Base-by-base conservation (phyloP, 345 rosid genomes). In the Cardamine chenopodiifolia region DNA sequence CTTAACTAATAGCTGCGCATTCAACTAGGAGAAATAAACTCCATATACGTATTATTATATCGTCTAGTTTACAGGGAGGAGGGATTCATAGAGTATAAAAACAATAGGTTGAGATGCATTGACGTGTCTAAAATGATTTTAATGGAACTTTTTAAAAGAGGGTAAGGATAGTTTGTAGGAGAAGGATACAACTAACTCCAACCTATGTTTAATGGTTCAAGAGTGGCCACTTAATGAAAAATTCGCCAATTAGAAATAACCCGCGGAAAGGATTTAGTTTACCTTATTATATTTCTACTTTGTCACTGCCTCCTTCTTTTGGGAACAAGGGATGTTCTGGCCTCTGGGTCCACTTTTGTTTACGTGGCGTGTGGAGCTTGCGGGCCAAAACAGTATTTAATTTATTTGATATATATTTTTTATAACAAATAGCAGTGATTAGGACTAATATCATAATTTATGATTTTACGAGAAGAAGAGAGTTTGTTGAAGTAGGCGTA, bases 101-200 rank as follows among this genome's bases (percentile, higher is more conserved):
- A 20, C 39, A 48, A 32, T 18, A 47, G 20, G 7, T 14, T 8
- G 22, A 34, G 45, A 45, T 45, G 39, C 40, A 64, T 64, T 28
- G 55, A 45, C 8, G 26, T 13, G 14, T 17, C 26, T 11, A 26
- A 44, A 5, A 6, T 6, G 35, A 45, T 37, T 29, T 37, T 6
- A 13, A 1, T 31, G 31, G 5, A 64, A 28, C 14, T 28, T 5
- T 2, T 5, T 8, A 23, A 5, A 62, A 17, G 0, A 44, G 25
- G 5, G 15, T 8, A 35, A 18, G 6, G 56, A 40, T 29, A n/a
- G 31, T 20, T 53, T 20, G 34, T 42, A 54, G 62, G 39, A n/a
- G 64, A 64, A 42, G 20, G 71, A 68, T 44, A 31, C 77, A 73
- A 64, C 71, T 7, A 74, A 55, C 72, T 55, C 56, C 66, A 56